Evolutionary conservation across 2,329 filamentous ascomycete genomes (phyloP).

Genomic region (Diaporthe sp.): DNA sequence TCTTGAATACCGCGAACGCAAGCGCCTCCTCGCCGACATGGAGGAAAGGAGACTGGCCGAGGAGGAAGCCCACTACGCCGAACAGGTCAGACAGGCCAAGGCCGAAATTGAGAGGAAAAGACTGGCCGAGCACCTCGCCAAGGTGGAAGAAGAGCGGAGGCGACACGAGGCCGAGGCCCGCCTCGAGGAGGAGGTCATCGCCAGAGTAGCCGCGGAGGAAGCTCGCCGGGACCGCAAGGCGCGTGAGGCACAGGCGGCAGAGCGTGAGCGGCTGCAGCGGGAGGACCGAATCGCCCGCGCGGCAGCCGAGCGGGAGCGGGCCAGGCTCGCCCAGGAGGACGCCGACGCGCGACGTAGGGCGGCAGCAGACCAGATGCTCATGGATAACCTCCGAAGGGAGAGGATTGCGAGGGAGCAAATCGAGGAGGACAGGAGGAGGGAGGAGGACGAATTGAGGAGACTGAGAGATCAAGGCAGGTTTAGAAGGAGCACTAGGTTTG

Average conservation of each 20-base stretch:
- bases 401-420: neutral
- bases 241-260: neutral
- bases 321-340: neutral
- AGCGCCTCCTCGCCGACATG: neutral
- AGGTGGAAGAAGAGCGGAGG: constrained; percentile 1
- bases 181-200: neutral
- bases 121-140: constrained; percentile 1
- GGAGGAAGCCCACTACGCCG: neutral
- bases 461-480: constrained; percentile 2
- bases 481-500: neutral
- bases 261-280: neutral
- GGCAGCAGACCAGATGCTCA: neutral
- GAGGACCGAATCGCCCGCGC: neutral
- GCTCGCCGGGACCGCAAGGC: neutral
- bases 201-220: neutral
- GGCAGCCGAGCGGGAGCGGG: neutral
- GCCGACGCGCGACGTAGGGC: neutral
- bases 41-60: neutral
- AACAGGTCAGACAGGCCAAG: neutral
- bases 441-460: constrained; percentile 10
- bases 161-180: constrained; percentile 1
- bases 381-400: constrained; percentile 2
- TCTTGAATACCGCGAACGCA: neutral
- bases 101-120: constrained; percentile 2
- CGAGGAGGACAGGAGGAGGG: constrained; percentile 2